A percentile compares a stretch with the other conserved stretches of the same genome.
phyloP scores from a whole-genome alignment of 129 eudicot genomes.

The Pseudognaphalium luteoalbum region DNA sequence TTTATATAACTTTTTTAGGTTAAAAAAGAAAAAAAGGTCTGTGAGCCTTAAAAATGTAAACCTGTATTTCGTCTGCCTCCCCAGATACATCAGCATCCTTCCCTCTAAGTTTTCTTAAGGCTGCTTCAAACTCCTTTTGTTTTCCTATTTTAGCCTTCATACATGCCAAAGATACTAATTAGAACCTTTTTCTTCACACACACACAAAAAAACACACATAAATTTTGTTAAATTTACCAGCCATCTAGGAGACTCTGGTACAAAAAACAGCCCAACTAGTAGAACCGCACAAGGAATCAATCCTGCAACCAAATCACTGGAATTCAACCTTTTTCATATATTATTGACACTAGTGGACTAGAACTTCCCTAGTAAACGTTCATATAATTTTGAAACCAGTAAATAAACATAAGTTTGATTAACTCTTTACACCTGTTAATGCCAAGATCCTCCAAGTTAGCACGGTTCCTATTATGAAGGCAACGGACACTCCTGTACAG shows the following conservation, averaged over 20 bases:
- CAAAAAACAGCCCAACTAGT: constrained; percentile 64
- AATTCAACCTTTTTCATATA: constrained; percentile 2
- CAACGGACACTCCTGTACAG: constrained; percentile 68
- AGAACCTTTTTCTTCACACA: not conserved
- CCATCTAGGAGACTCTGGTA: constrained; percentile 99
- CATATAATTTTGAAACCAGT: not conserved
- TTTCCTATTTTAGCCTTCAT: constrained; percentile 72
- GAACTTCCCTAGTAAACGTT: not conserved
- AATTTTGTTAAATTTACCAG: constrained; percentile 46
- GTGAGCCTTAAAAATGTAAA: constrained; percentile 32
- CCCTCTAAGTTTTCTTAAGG: constrained; percentile 75
- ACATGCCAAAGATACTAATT: constrained; percentile 11
- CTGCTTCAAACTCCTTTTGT: constrained; percentile 67
- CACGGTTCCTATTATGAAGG: constrained; percentile 73
- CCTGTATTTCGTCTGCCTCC: constrained; percentile 91
- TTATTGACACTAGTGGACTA: not conserved
- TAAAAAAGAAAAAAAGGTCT: not conserved
- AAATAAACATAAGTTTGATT: not conserved
- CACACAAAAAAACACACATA: not conserved
- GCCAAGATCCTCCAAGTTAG: constrained; percentile 85
- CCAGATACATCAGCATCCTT: constrained; percentile 59
- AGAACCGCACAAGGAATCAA: constrained; percentile 79
- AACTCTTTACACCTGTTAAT: constrained; percentile 55
- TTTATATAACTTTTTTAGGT: not conserved
- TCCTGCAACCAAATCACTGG: constrained; percentile 47